Conservation (phyloP, 176 grass and related monocot species). For the Raddia guianensis region DNA sequence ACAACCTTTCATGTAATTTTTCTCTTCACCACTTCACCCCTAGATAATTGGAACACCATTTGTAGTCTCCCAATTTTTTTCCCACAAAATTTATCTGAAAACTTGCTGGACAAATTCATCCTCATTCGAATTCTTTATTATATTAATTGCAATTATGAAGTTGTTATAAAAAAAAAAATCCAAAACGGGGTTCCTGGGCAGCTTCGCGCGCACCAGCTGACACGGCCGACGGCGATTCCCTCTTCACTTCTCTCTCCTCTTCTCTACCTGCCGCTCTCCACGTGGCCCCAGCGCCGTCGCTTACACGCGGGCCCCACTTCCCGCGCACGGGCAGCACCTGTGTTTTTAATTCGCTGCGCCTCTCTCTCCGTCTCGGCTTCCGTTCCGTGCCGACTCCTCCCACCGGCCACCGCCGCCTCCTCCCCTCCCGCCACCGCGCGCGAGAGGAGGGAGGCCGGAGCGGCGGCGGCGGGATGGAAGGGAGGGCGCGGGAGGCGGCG, state of each 20-base stretch:
- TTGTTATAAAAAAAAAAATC: background rate
- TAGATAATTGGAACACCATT: too few species aligned
- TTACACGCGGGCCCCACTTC: slow-evolving; percentile 29
- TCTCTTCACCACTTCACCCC: too few species aligned
- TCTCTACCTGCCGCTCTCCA: background rate
- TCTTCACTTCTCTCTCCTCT: background rate
- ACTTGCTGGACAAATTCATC: too few species aligned
- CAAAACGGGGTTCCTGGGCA: background rate
- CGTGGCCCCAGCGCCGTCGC: background rate
- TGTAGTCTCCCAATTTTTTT: too few species aligned
- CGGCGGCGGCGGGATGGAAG: slow-evolving; percentile 30
- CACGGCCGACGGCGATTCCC: slow-evolving; percentile 5
- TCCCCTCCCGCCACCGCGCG: slow-evolving; percentile 22
- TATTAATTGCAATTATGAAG: too few species aligned
- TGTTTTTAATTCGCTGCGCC: background rate
- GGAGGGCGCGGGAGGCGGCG: slow-evolving; percentile 21
- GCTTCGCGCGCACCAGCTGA: slow-evolving; percentile 2
- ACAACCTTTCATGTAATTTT: too few species aligned
- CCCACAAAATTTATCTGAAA: too few species aligned
- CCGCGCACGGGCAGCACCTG: background rate
- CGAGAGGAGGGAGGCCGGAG: slow-evolving; percentile 3
- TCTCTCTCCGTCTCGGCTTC: background rate
- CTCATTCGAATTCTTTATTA: too few species aligned
- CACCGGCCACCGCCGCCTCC: slow-evolving; percentile 10
- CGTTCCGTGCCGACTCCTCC: background rate